phyloP scores from a whole-genome alignment of 2,329 filamentous ascomycete genomes.

The Colletotrichum sansevieriae region DNA sequence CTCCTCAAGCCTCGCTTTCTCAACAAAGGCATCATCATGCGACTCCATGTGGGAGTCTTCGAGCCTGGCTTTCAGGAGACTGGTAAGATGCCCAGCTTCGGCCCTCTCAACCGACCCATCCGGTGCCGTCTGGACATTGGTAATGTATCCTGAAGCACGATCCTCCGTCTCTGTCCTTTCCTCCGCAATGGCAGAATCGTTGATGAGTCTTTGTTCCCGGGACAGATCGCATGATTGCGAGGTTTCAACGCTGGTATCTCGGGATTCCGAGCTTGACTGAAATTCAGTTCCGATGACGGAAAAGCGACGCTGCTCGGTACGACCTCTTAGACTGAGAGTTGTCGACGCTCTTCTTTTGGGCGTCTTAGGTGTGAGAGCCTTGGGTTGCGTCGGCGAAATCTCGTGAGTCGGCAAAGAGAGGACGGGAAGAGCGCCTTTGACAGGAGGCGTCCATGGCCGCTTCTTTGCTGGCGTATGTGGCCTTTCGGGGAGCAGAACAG shows the following conservation, averaged over 20 bases:
- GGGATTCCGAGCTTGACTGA: conserved; percentile 20
- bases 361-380: conserved; percentile 28
- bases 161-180: conserved; percentile 1
- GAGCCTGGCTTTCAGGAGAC: no score
- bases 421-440: conserved; percentile 50
- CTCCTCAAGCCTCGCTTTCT: no score
- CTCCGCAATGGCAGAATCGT: background rate
- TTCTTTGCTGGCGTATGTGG: conserved; percentile 75
- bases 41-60: no score
- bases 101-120: background rate
- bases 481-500: conserved; percentile 78
- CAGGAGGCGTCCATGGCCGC: conserved; percentile 74
- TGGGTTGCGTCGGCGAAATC: conserved; percentile 35
- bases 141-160: background rate
- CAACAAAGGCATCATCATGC: no score
- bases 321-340: conserved; percentile 22
- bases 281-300: conserved; percentile 34
- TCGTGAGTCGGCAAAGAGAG: conserved; percentile 52
- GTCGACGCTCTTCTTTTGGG: conserved; percentile 33
- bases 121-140: background rate
- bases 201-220: background rate
- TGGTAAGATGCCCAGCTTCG: background rate
- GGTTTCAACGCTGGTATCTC: conserved; percentile 26
- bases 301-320: conserved; percentile 32
- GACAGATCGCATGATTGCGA: conserved; percentile 3